Base-by-base conservation (phyloP, 768 basidiomycete species). In the Podaxis carcinomalis region DNA sequence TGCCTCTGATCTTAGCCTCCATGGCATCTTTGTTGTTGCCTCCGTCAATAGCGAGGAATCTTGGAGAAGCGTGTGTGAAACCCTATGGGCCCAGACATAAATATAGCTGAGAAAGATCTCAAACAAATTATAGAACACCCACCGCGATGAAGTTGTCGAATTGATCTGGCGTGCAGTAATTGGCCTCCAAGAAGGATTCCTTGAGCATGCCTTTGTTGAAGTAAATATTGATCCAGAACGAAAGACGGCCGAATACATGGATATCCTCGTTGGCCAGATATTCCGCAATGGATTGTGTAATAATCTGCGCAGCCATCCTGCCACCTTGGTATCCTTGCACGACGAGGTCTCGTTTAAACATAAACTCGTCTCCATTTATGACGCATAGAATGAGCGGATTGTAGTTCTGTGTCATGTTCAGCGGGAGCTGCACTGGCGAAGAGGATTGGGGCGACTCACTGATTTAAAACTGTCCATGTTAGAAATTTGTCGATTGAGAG, bases 141-240 rank as follows among this genome's bases (percentile, higher is more conserved):
- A 80, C 82, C 66, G 80, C 73, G 60, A 85, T 73, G 72, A 92
- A 92, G n/a, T 78, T 80, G 52, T 89, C 84, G 64, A 90, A 80
- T 63, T 90, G 87, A 52, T 87, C 86, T 21, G 76, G 75, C 50
- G 80, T 81, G 68, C 89, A 90, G 56, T 86, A 70, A 55, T 80
- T 78, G 65, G 81, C 78, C 35, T 73, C 74, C 59, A 81, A 71
- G 39, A 89, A 78, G 53, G 74, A 72, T 54, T 83, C 81, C 10
- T 79, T 69, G 49, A 89, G 73, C 35, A 81, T 81, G 56, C 73
- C 67, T 72, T 82, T 87, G 77, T 88, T 89, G 73, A 84, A 81
- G 75, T 85, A 91, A 63, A 92, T 70, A 47, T 83, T 84, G 53
- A 89, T 82, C 88, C 88, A 91, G 70, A 90, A 89, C 27, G 89